Base-by-base conservation (phyloP, 2,329 filamentous ascomycete genomes). In the Nemania sp. region DNA sequence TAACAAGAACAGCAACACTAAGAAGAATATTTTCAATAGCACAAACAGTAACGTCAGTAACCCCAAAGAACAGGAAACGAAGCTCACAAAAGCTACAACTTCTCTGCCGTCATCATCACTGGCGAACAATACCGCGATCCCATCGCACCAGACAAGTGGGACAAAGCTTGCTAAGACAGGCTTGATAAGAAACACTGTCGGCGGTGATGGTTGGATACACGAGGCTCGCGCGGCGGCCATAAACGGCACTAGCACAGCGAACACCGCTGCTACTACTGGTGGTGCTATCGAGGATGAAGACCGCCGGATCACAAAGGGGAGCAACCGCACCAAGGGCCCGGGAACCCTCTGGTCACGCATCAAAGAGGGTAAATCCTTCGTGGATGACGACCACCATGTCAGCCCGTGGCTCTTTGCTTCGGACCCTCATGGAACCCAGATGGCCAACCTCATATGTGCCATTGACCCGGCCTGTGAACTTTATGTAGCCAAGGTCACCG, bases 401-500 rank as follows among this genome's bases (percentile, higher is more conserved):
- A 45, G 27, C n/a, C n/a, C 59, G 1, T 62, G 49, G 47, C n/a
- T 27, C 2, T 54, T 62, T 22, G 59, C 59, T 11, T 62, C 59
- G 2, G 18, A 62, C 29, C 45, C 49, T 5, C 59, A 62, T 29
- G 59, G 59, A n/a, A 62, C 59, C 2, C 59, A 62, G 29, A 54
- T 62, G 49, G 59, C 59, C 3, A 62, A 62, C 35, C 45, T 61
- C 2, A 61, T 61, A 1, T 61, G 58, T 20, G 45, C 58, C 29
- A 61, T 61, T 3, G 58, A 61, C 29, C 59, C 47, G 6, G 20
- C 45, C 3, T 54, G 59, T 20, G 59, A 54, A 6, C n/a, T 62
- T 1, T 54, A 54, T 27, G 45, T 62, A 5, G 47, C 59, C 1
- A 62, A 24, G 27, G 59, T 53, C 3, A 8, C 20, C 7, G 59